Evolutionary conservation across 2,329 filamentous ascomycete genomes (phyloP).

Genomic region (Aspergillus calidoustus): DNA sequence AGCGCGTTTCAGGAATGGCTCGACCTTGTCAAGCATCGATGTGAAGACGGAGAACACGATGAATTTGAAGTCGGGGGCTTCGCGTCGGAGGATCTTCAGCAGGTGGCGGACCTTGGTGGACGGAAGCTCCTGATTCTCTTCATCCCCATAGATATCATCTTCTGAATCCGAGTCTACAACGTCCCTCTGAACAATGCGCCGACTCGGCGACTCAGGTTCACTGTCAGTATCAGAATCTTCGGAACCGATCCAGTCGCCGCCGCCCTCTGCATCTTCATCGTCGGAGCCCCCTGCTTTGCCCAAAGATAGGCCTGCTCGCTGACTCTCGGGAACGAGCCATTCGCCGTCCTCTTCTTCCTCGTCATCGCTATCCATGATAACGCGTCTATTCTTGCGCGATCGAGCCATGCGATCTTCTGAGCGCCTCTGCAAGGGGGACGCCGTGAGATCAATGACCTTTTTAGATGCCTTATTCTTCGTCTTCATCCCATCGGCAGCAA

Average conservation of each 20-base stretch:
- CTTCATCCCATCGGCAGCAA: slow-evolving; percentile 43
- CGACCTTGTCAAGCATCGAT: slow-evolving; percentile 94
- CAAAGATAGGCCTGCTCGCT: slow-evolving; percentile 65
- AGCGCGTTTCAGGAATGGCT: slow-evolving; percentile 80
- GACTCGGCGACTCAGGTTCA: slow-evolving; percentile 36
- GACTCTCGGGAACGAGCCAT: slow-evolving; percentile 75
- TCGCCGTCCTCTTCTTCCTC: slow-evolving; percentile 70
- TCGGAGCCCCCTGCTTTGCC: slow-evolving; percentile 83
- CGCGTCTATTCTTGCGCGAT: slow-evolving; percentile 45
- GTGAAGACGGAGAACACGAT: slow-evolving; percentile 99
- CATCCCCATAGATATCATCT: slow-evolving; percentile 38
- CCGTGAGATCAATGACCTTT: slow-evolving; percentile 39
- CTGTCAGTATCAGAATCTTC: slow-evolving; percentile 66
- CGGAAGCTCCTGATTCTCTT: slow-evolving; percentile 50
- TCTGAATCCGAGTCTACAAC: slow-evolving; percentile 48
- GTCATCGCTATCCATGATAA: slow-evolving; percentile 60
- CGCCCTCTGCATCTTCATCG: slow-evolving; percentile 86
- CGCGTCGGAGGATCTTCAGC: slow-evolving; percentile 76
- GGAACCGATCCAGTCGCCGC: slow-evolving; percentile 75
- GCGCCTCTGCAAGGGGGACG: slow-evolving; percentile 28
- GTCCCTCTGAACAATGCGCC: slow-evolving; percentile 21
- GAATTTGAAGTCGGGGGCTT: slow-evolving; percentile 85
- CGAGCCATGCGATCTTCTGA: slow-evolving; percentile 31
- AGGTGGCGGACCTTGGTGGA: slow-evolving; percentile 94
- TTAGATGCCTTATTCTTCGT: slow-evolving; percentile 46